Base-by-base conservation (phyloP, 108 stramenopile species). In the Cyclotella atomus region DNA sequence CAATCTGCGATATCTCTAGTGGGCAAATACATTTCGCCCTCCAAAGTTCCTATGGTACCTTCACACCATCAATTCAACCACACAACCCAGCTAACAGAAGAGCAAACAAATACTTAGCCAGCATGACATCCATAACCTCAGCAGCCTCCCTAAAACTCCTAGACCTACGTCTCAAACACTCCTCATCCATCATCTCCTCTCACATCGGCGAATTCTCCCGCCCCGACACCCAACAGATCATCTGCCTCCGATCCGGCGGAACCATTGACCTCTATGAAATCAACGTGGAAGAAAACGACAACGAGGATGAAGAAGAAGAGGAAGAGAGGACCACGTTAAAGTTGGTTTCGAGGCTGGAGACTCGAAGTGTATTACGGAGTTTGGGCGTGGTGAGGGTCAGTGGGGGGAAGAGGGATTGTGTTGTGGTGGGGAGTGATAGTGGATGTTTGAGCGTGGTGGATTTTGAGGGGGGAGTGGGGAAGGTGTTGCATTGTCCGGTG, bases 371-470 rank as follows among this genome's bases (percentile, higher is more conserved):
- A 19, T 54, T 98, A 15, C 93, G 99, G 0, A 80, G 79, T 17
- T 50, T 97, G 19, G 57, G 75, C 33, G 65, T 86, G 8, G 83
- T 98, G 0, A 91, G 97, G 23, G 81, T 95, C 17, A 82, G 83
- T 23, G 97, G 97, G 21, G 84, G 88, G 20, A 87, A 93, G 69
- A 87, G 91, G 35, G 99, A 99, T 81, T 84, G 96, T 12, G 43
- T 97, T 25, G 95, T 91, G 17, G 91, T 98, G 19, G 93, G 89
- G 12, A 80, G 93, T 28, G 99, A 99, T 80, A 80, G 94, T 12
- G 99, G 99, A 28, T 83, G 85, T 57, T 54, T 97, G 54, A 74
- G 88, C 20, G 77, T 99, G 29, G 36, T 98, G 16, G 94, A 94
- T 44, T 97, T 93, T 72, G 80, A 91, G 46, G 65, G 65, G 16